Base-by-base conservation (phyloP, 768 basidiomycete genomes). In the Nidularia pulvinata region DNA sequence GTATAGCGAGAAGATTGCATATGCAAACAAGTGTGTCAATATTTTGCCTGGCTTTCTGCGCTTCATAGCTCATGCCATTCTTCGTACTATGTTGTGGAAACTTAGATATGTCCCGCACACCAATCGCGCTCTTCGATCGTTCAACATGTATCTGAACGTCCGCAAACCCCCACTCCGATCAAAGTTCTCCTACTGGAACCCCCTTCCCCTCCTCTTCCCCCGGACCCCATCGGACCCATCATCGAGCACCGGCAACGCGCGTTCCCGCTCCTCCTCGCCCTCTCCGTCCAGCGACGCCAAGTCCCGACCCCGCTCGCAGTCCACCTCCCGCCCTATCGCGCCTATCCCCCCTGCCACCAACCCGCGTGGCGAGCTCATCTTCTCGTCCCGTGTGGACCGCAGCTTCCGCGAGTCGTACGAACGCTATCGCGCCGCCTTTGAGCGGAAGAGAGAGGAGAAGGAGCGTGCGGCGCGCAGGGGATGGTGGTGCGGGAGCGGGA, bases 71-170 rank as follows among this genome's bases (percentile, higher is more conserved):
- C n/a, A n/a, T n/a, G n/a, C n/a, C n/a, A n/a, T n/a, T n/a, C n/a
- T n/a, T n/a, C n/a, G n/a, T n/a, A n/a, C n/a, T n/a, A n/a, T n/a
- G n/a, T n/a, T n/a, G n/a, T n/a, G n/a, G n/a, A n/a, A n/a, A n/a
- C 19, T 54, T 66, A 98, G 96, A 74, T 99, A 98, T 64, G 92
- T 98, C 30, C 94, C 94, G 1, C 95, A 98, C 61, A 93, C 95
- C 6, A 99, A 98, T 69, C 84, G 88, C 46, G 86, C 95, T 0
- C 78, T 99, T 11, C 85, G 96, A 14, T 90, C 88, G 16, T 89
- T 98, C 69, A 99, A 99, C 69, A 95, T 99, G 87, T 92, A 93
- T 63, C 81, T 99, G 60, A 99, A 99, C 73, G 91, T 96, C 62
- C 89, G 95, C 42, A 84, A 85, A 59, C 88, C 86, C 1, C 84